Percentiles rank a stretch among this genome's conserved stretches.
Evolutionary conservation across 1,139 yeast genomes (phyloP).

Genomic region (Scheffersomyces segobiensis): DNA sequence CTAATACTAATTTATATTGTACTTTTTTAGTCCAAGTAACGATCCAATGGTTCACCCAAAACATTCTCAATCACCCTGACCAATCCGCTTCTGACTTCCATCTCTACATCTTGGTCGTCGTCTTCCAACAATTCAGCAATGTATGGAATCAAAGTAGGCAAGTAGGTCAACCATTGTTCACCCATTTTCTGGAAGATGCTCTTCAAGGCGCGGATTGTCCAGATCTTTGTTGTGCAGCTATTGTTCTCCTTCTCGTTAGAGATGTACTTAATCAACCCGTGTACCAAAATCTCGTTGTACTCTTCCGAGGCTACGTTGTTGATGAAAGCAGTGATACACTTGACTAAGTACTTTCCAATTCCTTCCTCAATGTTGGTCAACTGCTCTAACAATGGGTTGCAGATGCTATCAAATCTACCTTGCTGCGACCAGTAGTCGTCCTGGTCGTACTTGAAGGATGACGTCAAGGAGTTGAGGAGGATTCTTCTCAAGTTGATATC

Average conservation of each 20-base stretch:
- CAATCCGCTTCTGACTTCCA: slow-evolving; percentile 88
- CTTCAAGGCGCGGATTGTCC: slow-evolving; percentile 82
- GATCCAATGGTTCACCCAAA: slow-evolving; percentile 91
- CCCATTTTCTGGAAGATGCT: slow-evolving; percentile 87
- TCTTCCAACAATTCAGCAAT: slow-evolving; percentile 95
- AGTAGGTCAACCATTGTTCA: slow-evolving; percentile 86
- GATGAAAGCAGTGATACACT: slow-evolving; percentile 76
- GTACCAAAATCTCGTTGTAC: slow-evolving; percentile 57
- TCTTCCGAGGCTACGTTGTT: slow-evolving; percentile 77
- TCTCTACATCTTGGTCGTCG: slow-evolving; percentile 90
- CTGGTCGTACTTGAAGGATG: slow-evolving; percentile 84
- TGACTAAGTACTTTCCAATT: slow-evolving; percentile 76
- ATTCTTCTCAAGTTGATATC: slow-evolving; percentile 69
- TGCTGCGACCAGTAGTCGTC: slow-evolving; percentile 94
- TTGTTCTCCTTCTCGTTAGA: slow-evolving; percentile 33
- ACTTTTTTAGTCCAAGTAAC: slow-evolving; percentile 63
- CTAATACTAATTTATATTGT: background rate
- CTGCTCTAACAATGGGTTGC: slow-evolving; percentile 64
- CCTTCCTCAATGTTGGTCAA: slow-evolving; percentile 64
- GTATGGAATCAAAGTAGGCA: slow-evolving; percentile 93
- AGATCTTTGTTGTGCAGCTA: slow-evolving; percentile 54
- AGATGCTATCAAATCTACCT: slow-evolving; percentile 75
- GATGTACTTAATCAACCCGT: slow-evolving; percentile 37
- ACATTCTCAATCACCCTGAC: slow-evolving; percentile 90
- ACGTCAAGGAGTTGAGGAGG: slow-evolving; percentile 66